Evolutionary conservation across 345 rosid genomes (phyloP), one percentile per base, ranked within the genome.

Genomic region (Boechera stricta): DNA sequence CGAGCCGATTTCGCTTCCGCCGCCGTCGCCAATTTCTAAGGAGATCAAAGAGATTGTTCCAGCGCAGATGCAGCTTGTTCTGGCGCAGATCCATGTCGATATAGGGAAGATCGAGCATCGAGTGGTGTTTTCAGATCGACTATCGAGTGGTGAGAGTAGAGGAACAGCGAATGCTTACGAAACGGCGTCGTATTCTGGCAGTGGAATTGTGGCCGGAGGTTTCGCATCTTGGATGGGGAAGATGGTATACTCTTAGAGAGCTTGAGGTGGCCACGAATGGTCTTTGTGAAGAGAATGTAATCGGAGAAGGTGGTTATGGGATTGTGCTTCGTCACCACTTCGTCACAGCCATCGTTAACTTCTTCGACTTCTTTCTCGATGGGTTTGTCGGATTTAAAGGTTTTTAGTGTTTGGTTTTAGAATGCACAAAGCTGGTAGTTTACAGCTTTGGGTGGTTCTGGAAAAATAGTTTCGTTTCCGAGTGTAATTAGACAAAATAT

Each of bases 281-380:
- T 0, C 88, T 94, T 35, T 85, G 90, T 42, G 85, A 82, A 61
- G 90, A 89, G 79, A 94, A 91, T 81, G 94, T 94, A 21, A 83
- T 94, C 11, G 98, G 98, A 10, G 90, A 94, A 82, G 98, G 98
- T 41, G 97, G 98, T 31, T 94, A 94, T 41, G 98, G 98, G 77
- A 90, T 94, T 79, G 98, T 94, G 26, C 21, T 18, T 18, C 21
- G 21, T 18, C 21, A 18, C 21, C 21, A 18, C 21, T 18, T 18
- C 21, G 21, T 18, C 21, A 18, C 21, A 18, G 21, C 21, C 21
- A 18, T 18, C 21, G 21, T 18, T 18, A 18, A 18, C 21, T 21
- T 21, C 21, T 21, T 21, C 21, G 21, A 1, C 21, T 21, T 21
- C 21, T 21, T 21, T 21, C 21, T 21, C 21, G 21, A 21, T 21